Percentiles rank a stretch among this genome's conserved stretches.
Conservation (phyloP, 2,329 filamentous ascomycete genomes). For the Elsinoe batatas region DNA sequence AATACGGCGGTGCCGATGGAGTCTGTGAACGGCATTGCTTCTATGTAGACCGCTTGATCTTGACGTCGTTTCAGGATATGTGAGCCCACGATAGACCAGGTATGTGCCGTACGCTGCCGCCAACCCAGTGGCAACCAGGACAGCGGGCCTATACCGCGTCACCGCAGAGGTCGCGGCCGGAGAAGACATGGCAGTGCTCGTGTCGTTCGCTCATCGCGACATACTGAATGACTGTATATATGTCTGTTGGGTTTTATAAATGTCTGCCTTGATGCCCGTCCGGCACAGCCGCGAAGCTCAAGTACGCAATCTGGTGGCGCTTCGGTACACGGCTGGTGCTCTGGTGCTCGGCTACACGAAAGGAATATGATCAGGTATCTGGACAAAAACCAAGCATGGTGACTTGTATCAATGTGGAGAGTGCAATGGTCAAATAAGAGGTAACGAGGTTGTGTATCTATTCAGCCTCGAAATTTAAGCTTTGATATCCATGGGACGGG, state of each 20-base stretch:
- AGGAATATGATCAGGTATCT: too few species aligned
- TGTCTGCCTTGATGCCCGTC: background rate
- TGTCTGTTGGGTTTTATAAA: background rate
- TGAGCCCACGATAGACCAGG: constrained; percentile 40
- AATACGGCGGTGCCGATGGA: constrained; percentile 2
- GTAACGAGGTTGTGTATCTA: too few species aligned
- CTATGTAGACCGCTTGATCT: constrained; percentile 42
- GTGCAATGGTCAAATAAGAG: too few species aligned
- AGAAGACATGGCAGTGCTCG: constrained; percentile 5
- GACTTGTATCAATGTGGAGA: too few species aligned
- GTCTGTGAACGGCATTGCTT: constrained; percentile 56
- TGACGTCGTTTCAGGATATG: constrained; percentile 26
- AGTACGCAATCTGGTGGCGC: background rate
- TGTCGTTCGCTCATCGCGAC: background rate
- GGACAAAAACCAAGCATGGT: too few species aligned
- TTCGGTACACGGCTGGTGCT: too few species aligned
- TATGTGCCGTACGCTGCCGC: constrained; percentile 50
- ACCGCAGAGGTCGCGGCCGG: constrained; percentile 1
- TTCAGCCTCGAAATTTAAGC: too few species aligned
- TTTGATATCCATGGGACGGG: too few species aligned
- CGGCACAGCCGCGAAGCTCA: background rate
- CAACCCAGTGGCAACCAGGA: constrained; percentile 47
- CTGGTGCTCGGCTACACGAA: too few species aligned
- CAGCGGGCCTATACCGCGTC: constrained; percentile 37
- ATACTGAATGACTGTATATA: background rate